Base-by-base conservation (phyloP, 2,329 filamentous ascomycete species). In the Colletotrichum simmondsii region DNA sequence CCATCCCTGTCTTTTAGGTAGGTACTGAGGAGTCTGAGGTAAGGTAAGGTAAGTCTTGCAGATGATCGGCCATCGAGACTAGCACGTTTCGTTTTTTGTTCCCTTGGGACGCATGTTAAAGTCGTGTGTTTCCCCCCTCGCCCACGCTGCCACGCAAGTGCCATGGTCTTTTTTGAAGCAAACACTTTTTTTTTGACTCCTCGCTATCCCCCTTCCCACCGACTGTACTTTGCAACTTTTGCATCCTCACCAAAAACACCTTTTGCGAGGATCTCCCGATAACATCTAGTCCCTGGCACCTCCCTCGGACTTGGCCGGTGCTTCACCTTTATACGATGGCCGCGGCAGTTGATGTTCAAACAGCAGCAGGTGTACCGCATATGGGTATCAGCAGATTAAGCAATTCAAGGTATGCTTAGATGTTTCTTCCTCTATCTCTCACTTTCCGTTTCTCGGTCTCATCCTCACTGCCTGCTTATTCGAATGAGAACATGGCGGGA, bases 311-410 rank as follows among this genome's bases (percentile, higher is more conserved):
- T 19, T 57, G 24, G 10, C 30, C 66, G 54, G 46, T n/a, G 49
- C 0, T 65, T 46, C 56, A 42, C 37, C 10, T 2, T 4, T 22
- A 35, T 58, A 73, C 61, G 49, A 73, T 73, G 71, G 71, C 67
- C 30, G 67, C 71, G 35, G 66, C 61, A 53, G 61, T 73, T n/a
- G 56, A 28, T 28, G 37, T 52, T 28, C 71, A 64, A 35, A 4
- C 70, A 60, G 12, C 54, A 42, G 30, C 56, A 28, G 22, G 26
- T 8, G 28, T 54, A n/a, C 46, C 57, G 26, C 30, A 37, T 6
- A 42, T 24, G 24, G 30, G 49, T 4, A n/a, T 49, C 42, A 49
- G 37, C 24, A 52, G 19, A 6, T 37, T 59, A 6, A 64, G 60
- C 42, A 64, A 30, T 2, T 24, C 70, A 8, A 72, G 65, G 66